Conservation (phyloP, 2,329 filamentous ascomycete species). For the Ophiostoma triangulosporum region DNA sequence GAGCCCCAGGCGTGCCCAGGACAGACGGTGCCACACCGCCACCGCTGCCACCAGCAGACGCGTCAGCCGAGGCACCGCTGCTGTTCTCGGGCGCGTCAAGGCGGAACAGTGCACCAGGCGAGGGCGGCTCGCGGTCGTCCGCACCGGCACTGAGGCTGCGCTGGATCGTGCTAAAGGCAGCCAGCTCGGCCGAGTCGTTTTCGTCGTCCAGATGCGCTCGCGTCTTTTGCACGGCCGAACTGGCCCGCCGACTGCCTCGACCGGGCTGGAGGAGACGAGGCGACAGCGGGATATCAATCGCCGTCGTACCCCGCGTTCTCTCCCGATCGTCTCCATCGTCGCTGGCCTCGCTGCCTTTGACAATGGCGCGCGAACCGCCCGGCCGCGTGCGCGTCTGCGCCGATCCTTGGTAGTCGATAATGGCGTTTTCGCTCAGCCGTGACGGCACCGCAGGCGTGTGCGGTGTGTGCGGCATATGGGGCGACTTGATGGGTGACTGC, state of each 20-base stretch:
- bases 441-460: constrained; percentile 92
- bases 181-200: constrained; percentile 46
- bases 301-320: constrained; percentile 41
- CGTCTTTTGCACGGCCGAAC: constrained; percentile 54
- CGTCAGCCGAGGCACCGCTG: not conserved
- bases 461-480: constrained; percentile 83
- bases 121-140: constrained; percentile 39
- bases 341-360: constrained; percentile 17
- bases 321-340: too few species aligned
- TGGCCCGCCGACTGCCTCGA: constrained; percentile 42
- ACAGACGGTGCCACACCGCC: not conserved
- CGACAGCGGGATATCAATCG: constrained; percentile 62
- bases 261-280: constrained; percentile 40
- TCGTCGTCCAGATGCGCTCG: constrained; percentile 40
- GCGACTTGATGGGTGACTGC: constrained; percentile 82
- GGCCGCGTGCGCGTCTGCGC: not conserved
- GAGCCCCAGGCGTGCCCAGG: not conserved
- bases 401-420: constrained; percentile 47
- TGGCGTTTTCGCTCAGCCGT: constrained; percentile 80
- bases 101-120: constrained; percentile 29
- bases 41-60: not conserved
- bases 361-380: constrained; percentile 1
- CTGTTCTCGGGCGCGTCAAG: constrained; percentile 24
- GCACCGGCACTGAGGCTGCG: constrained; percentile 56
- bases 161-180: constrained; percentile 41